Percentiles rank a stretch among this genome's conserved stretches.
Conservation (phyloP, 495 filamentous ascomycete species). For the Articulospora tetracladia region DNA sequence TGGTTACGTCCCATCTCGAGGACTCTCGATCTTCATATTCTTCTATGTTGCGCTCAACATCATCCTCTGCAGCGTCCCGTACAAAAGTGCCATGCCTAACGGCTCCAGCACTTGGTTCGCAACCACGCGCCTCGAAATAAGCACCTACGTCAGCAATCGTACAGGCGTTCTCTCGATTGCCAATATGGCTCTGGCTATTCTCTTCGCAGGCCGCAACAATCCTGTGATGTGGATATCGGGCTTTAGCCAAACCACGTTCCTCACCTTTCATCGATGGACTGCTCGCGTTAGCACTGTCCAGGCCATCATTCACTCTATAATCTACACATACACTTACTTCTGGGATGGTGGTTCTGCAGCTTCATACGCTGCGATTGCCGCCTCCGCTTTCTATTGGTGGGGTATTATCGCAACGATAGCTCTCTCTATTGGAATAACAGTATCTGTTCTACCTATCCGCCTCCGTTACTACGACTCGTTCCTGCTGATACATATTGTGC, state of each 20-base stretch:
- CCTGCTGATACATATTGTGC: constrained; percentile 46
- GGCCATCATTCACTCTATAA: constrained; percentile 42
- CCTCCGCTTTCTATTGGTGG: neutral
- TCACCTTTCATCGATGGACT: constrained; percentile 53
- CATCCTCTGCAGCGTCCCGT: constrained; percentile 31
- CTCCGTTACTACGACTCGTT: constrained; percentile 50
- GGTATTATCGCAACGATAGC: constrained; percentile 38
- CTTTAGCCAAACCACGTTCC: constrained; percentile 51
- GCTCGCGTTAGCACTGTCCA: constrained; percentile 50
- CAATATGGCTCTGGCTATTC: constrained; percentile 46
- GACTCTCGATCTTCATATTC: constrained; percentile 34
- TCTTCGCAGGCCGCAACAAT: constrained; percentile 53
- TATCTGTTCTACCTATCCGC: constrained; percentile 46
- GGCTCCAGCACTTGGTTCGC: neutral
- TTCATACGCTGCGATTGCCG: neutral
- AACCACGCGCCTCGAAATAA: neutral
- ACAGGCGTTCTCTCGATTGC: constrained; percentile 48
- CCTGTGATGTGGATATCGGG: constrained; percentile 51
- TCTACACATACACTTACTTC: constrained; percentile 21
- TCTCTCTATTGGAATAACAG: constrained; percentile 42
- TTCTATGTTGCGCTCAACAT: constrained; percentile 36
- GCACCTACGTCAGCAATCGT: constrained; percentile 43
- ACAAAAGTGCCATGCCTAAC: constrained; percentile 26
- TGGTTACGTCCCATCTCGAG: constrained; percentile 25
- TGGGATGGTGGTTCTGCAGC: neutral